Percentiles rank a stretch among this genome's conserved stretches.
phyloP scores from a whole-genome alignment of 306 rosid genomes.

The Ormosia semicastrata region DNA sequence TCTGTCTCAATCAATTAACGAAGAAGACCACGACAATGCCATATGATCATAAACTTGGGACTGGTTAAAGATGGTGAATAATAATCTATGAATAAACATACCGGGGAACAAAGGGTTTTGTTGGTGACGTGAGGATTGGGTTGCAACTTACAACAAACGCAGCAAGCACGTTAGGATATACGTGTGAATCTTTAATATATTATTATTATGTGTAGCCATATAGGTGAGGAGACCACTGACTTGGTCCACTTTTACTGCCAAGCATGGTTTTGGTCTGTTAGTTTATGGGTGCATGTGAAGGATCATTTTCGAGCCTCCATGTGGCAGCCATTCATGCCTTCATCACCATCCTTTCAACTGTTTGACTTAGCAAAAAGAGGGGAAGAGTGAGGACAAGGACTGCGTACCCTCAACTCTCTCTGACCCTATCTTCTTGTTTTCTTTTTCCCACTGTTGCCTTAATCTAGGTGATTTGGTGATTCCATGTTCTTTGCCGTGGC shows the following conservation, averaged over 20 bases:
- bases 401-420: conserved; percentile 2
- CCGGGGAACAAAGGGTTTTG: conserved; percentile 8
- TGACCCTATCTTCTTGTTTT: neutral
- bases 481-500: conserved; percentile 25
- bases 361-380: conserved; percentile 40
- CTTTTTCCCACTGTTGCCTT: neutral
- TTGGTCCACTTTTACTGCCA: neutral
- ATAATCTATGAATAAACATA: conserved; percentile 24
- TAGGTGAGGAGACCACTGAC: neutral
- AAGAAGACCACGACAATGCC: conserved; percentile 20
- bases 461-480: conserved; percentile 7
- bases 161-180: conserved; percentile 24
- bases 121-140: conserved; percentile 29
- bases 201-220: neutral
- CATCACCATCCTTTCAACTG: conserved; percentile 35
- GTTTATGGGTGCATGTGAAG: conserved; percentile 30
- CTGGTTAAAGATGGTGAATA: conserved; percentile 11
- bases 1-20: conserved; percentile 10
- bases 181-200: neutral
- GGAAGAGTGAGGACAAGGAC: conserved; percentile 26
- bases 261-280: conserved; percentile 25
- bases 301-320: conserved; percentile 60
- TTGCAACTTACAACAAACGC: conserved; percentile 20
- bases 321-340: conserved; percentile 55
- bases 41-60: neutral